Evolutionary conservation across 352 stramenopile genomes (phyloP).

Genomic region (Aphanomyces astaci): DNA sequence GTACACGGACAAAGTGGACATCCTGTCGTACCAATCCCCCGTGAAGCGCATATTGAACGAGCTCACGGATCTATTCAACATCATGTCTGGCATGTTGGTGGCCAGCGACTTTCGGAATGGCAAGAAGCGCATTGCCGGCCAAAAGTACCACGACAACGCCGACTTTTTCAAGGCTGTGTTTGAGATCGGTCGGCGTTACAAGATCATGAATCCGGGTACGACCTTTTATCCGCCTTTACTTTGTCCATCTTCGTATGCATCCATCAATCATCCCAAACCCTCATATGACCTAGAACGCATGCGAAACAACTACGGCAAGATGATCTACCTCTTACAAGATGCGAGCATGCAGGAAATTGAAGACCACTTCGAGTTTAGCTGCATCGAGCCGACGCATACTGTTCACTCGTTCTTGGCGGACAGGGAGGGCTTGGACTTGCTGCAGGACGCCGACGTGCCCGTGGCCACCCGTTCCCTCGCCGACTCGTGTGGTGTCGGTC

Average conservation of each 20-base stretch:
- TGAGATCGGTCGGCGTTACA: slow-evolving; percentile 90
- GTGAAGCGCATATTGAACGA: slow-evolving; percentile 67
- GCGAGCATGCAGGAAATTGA: slow-evolving; percentile 64
- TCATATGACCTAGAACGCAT: slow-evolving; percentile 44
- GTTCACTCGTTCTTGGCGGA: slow-evolving; percentile 71
- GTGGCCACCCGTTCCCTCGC: slow-evolving; percentile 47
- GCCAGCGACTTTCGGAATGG: slow-evolving; percentile 54
- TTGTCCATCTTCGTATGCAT: too few species aligned
- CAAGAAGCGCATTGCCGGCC: slow-evolving; percentile 43
- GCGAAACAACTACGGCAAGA: slow-evolving; percentile 90
- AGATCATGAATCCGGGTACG: slow-evolving; percentile 88
- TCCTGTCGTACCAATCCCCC: slow-evolving; percentile 59
- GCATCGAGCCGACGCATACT: slow-evolving; percentile 55
- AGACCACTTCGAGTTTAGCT: slow-evolving; percentile 71
- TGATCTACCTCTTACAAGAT: slow-evolving; percentile 93
- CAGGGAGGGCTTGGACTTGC: slow-evolving; percentile 47
- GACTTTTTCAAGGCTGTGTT: slow-evolving; percentile 78
- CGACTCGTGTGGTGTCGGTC: slow-evolving; percentile 13
- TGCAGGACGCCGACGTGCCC: slow-evolving; percentile 61
- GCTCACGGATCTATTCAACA: slow-evolving; percentile 54
- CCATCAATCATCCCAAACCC: background rate
- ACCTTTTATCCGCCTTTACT: too few species aligned
- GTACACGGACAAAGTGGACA: slow-evolving; percentile 92
- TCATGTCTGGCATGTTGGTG: slow-evolving; percentile 53
- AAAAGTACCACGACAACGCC: slow-evolving; percentile 67